Base-by-base conservation (phyloP, 169 alveolate species). In the Ophryocystis elektroscirrha region DNA sequence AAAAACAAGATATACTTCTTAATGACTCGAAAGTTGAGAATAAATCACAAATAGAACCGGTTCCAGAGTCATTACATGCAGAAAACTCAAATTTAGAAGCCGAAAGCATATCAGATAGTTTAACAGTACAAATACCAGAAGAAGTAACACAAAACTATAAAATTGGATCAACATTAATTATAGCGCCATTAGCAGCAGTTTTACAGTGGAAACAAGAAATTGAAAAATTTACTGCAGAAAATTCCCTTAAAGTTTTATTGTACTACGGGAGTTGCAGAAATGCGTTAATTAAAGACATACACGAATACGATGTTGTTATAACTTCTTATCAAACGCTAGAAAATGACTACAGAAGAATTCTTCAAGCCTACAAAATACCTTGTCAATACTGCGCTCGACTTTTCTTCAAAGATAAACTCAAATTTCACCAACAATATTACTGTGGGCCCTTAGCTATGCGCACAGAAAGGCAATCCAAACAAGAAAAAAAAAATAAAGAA, bases 371-470 rank as follows among this genome's bases (percentile, higher is more conserved):
- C 48, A 69, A 69, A 38, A 57, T 48, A 23, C 48, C 41, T 12
- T 69, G 78, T 47, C 79, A 73, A 61, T 78, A 78, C 69, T 82
- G 92, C 51, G 81, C 75, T 2, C 70, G 85, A 24, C 59, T 75
- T 52, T 82, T 57, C 59, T 59, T 78, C 52, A 79, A 68, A 20
- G 69, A 59, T 44, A 78, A 71, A 58, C 69, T 82, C 28, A 35
- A 37, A 16, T 23, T 69, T 29, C 92, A 82, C 54, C 81, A 70
- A 42, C 67, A 59, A 43, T 78, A 82, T 48, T 76, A 74, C 62
- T 82, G 92, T 51, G 92, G 92, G 0, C 92, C 92, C 2, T 70
- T 57, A 22, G 85, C 92, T 4, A 69, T 56, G 41, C 65, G 83
- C 35, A 82, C 88, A 1, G 86, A 67, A 41, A 78, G 77, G 61